Evolutionary conservation across 2,329 filamentous ascomycete species (phyloP), one percentile per base, ranked within the genome.

Genomic region (Sporothrix globosa): DNA sequence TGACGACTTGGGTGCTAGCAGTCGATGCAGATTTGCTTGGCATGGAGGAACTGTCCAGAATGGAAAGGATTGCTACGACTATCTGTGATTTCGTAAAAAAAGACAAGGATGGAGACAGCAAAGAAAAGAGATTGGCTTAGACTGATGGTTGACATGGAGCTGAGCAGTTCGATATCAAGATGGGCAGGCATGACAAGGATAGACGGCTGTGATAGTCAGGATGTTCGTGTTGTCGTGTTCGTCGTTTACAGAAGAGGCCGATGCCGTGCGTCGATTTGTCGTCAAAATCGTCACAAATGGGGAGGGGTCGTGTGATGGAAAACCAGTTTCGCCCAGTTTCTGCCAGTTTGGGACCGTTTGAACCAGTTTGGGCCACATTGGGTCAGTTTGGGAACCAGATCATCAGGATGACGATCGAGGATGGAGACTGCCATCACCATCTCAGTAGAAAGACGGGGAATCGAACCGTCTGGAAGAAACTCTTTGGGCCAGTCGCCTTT

Each of bases 21-120:
- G 60, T 66, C 61, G 61, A 66, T 66, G 61, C 61, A 66, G 46
- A 52, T 52, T 50, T 9, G 61, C 27, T 52, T 66, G 46, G 61
- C 27, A 52, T 34, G 60, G 46, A 66, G 10, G n/a, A 10, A 10
- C 9, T 44, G 41, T 44, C 41, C 41, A 44, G 41, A 10, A 41
- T 9, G 41, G 41, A 27, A 27, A 27, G 27, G 4, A 27, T 27
- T 27, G 27, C n/a, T n/a, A n/a, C n/a, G n/a, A n/a, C n/a, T n/a
- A n/a, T n/a, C n/a, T n/a, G n/a, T n/a, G n/a, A n/a, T n/a, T n/a
- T n/a, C n/a, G n/a, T n/a, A n/a, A n/a, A n/a, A n/a, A n/a, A 30
- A 30, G 5, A 30, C 3, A 30, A 30, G 30, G 5, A 30, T 30
- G 30, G 30, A 5, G 30, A 34, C 30, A 7, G 5, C 3, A 6